These are phyloP conservation scores for Osmozyma mogii DNA, from an alignment of 805 yeast genomes.

Conservation along the genomic window DNA sequence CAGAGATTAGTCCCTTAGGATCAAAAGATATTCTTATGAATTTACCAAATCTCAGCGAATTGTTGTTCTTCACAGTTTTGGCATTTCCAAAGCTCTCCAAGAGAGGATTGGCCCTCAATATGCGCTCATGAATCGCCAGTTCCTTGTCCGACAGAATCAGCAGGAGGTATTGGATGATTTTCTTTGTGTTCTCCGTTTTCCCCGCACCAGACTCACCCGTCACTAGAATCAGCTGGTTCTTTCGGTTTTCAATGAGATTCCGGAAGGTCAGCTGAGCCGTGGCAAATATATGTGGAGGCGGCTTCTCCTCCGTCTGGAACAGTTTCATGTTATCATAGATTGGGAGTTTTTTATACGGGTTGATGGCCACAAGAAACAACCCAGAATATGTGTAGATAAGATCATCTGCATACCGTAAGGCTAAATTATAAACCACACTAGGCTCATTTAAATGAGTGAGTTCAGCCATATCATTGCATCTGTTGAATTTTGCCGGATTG, in stretches of 20 bases:
- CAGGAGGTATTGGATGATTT: constrained; percentile 85
- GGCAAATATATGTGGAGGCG: constrained; percentile 85
- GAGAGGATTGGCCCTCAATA: constrained; percentile 90
- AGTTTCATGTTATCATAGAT: constrained; percentile 60
- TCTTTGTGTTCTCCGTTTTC: constrained; percentile 94
- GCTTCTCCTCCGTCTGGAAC: constrained; percentile 17
- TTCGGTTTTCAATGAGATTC: constrained; percentile 56
- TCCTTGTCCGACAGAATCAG: constrained; percentile 43
- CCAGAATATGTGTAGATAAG: constrained; percentile 92
- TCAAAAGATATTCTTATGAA: constrained; percentile 81
- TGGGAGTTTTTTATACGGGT: constrained; percentile 74
- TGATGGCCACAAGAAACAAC: constrained; percentile 86
- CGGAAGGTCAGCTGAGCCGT: constrained; percentile 82
- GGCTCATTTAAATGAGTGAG: constrained; percentile 92
- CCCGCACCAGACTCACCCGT: constrained; percentile 99
- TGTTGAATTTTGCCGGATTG: constrained; percentile 86
- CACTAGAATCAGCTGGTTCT: constrained; percentile 87
- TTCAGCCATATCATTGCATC: constrained; percentile 92
- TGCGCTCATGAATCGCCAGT: constrained; percentile 64
- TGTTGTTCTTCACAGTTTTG: constrained; percentile 86
- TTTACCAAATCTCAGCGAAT: constrained; percentile 95
- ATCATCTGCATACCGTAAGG: constrained; percentile 69
- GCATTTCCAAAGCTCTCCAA: constrained; percentile 96
- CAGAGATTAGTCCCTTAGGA: constrained; percentile 55
- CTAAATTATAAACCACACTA: constrained; percentile 80